Evolutionary conservation across 441 rosid genomes (phyloP), one percentile per base, ranked within the genome.

Genomic region (Pelargonium australe): DNA sequence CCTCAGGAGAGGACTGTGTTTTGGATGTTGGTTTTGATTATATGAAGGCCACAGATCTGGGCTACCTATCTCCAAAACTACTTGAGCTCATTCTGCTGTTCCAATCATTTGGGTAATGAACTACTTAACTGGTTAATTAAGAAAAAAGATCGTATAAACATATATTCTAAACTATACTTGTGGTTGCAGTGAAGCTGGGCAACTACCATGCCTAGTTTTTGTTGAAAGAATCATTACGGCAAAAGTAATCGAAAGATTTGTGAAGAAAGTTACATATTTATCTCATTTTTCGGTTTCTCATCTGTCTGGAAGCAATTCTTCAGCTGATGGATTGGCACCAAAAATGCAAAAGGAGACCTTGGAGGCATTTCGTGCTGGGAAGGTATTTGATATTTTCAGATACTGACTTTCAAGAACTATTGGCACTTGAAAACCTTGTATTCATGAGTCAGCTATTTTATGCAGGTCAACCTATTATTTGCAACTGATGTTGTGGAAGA

Each of bases 381-480:
- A 87, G 96, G 96, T 94, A 70, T 55, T 7, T 65, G 19, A 62
- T 81, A 66, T 72, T 73, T n/a, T 37, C 37, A 58, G 14, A 64
- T 57, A 67, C 43, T 47, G 62, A 41, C 63, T 62, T 5, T 25
- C 34, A 58, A 7, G 47, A 70, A 71, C 16, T 67, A 57, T 44
- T 31, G 25, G 13, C 57, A 7, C 72, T 61, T 66, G 60, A 25
- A 66, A 45, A 47, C 40, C 14, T 62, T 13, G 69, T 47, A 63
- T 37, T 3, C 28, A 41, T 28, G 16, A n/a, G 17, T 49, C 19
- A 69, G 40, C 44, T 60, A 5, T 7, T 69, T 16, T 72, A 0
- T 72, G 62, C 44, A 94, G 99, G 89, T 91, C 72, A 89, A 90
- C 78, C 86, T 91, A 51, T 70, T 91, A 70, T 94, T 94, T 84